Evolutionary conservation across 2,329 filamentous ascomycete species (phyloP).

Genomic region (Botrytis fragariae): DNA sequence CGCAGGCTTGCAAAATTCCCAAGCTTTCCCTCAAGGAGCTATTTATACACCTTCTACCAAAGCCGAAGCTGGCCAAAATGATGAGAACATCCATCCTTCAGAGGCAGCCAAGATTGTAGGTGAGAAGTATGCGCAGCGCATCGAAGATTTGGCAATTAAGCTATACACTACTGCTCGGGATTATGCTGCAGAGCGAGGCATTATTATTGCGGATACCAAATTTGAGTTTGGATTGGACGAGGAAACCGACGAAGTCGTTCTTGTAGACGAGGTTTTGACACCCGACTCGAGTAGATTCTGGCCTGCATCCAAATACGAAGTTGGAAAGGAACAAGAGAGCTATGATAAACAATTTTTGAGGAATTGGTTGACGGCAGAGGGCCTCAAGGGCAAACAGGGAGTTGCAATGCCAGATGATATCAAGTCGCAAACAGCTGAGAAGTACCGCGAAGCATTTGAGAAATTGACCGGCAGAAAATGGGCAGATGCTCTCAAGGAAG

Average conservation of each 20-base stretch:
- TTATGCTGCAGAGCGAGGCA: slow-evolving; percentile 56
- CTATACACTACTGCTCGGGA: slow-evolving; percentile 57
- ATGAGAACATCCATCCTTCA: slow-evolving; percentile 67
- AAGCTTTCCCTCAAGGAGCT: slow-evolving; percentile 56
- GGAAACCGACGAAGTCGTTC: slow-evolving; percentile 58
- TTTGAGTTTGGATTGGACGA: slow-evolving; percentile 69
- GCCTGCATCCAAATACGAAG: slow-evolving; percentile 68
- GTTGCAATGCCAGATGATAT: slow-evolving; percentile 71
- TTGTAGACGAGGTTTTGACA: slow-evolving; percentile 72
- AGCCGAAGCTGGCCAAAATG: slow-evolving; percentile 63
- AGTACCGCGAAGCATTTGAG: slow-evolving; percentile 75
- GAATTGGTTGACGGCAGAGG: slow-evolving; percentile 74
- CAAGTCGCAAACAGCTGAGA: slow-evolving; percentile 62
- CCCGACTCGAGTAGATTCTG: slow-evolving; percentile 86
- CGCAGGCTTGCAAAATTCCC: slow-evolving; percentile 57
- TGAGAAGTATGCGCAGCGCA: slow-evolving; percentile 54
- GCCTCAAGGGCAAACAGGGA: slow-evolving; percentile 71
- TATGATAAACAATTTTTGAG: slow-evolving; percentile 86
- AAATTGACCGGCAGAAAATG: slow-evolving; percentile 59
- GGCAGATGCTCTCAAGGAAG: slow-evolving; percentile 25
- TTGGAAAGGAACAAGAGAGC: slow-evolving; percentile 74
- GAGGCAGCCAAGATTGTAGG: slow-evolving; percentile 50
- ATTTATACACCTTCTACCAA: slow-evolving; percentile 69
- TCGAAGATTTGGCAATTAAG: slow-evolving; percentile 57
- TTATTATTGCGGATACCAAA: slow-evolving; percentile 73